Evolutionary conservation across 192 early-diverging fungal genomes (phyloP), one percentile per base, ranked within the genome.

Genomic region (Coemansia sp.): DNA sequence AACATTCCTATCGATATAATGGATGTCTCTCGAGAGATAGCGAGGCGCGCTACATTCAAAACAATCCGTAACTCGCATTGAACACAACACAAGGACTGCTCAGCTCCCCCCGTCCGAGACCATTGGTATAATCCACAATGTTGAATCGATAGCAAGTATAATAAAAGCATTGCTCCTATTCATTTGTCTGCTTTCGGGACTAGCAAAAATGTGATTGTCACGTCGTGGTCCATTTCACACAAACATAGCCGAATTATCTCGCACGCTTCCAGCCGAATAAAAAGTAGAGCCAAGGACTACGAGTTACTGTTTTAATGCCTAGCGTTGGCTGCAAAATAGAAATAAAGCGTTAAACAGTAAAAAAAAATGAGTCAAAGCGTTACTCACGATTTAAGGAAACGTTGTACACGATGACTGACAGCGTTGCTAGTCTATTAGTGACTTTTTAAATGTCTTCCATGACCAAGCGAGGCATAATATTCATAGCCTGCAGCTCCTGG

Each of bases 401-500:
- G 53, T 33, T 56, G 50, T 27, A 27, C 24, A 29, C 50, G 8
- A 51, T 17, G 24, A 27, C 11, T 29, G 11, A 31, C n/a, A 54
- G 4, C 8, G 13, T 8, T 50, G 8, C 19, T 21, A 7, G 6
- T 21, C n/a, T 21, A 50, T 21, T 21, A 24, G 7, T 57, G n/a
- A 34, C 7, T 6, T 34, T 31, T 33, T n/a, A 57, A 57, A 57
- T 57, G 31, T 57, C 54, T 33, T 57, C 46, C 21, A 89, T 85
- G 86, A 90, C 87, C 74, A 92, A 75, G 4, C 96, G 84, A 13
- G 97, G 96, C n/a, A 95, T 93, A 85, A 99, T 98, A 81, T 97
- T 96, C 95, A 99, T 98, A 29, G 97, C 88, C 96, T 98, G 98
- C 54, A 99, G 84, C 78, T 99, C 98, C 81, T 99, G 98, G 85